These are phyloP conservation scores for Physcomitrellopsis africana DNA, from an alignment of 225 moss, liverwort and hornwort genomes.

Conservation along the genomic window DNA sequence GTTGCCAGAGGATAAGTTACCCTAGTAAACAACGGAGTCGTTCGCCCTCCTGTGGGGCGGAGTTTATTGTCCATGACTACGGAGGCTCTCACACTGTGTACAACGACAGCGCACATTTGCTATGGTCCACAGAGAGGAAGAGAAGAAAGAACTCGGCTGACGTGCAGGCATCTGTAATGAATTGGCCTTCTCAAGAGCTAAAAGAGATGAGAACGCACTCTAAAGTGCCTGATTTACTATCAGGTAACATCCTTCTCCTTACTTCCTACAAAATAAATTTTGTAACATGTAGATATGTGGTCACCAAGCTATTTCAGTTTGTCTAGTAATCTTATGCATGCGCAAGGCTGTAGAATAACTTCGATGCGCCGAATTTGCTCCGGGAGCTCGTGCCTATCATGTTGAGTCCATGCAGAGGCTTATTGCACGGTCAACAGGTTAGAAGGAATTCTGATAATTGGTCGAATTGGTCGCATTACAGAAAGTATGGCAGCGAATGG, in stretches of 20 bases:
- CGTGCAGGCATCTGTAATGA: background rate
- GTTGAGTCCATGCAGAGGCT: background rate
- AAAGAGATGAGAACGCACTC: constrained; percentile 16
- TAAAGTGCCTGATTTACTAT: background rate
- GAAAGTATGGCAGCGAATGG: background rate
- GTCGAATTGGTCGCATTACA: background rate
- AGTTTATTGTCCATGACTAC: background rate
- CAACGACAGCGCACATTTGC: background rate
- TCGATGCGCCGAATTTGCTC: background rate
- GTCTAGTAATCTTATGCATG: background rate
- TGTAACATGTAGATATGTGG: background rate
- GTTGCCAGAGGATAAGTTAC: background rate
- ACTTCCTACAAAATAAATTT: background rate
- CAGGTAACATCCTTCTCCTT: background rate
- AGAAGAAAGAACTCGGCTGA: background rate
- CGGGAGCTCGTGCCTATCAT: background rate
- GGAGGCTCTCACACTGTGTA: background rate
- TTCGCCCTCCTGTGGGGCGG: background rate
- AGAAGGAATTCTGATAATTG: background rate
- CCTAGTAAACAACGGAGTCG: background rate
- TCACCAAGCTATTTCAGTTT: background rate
- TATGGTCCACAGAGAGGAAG: constrained; percentile 19
- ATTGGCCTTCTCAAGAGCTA: constrained; percentile 23
- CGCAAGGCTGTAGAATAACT: background rate
- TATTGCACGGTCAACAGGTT: background rate